phyloP scores from a whole-genome alignment of 169 alveolate species.

The Babesia ovata region DNA sequence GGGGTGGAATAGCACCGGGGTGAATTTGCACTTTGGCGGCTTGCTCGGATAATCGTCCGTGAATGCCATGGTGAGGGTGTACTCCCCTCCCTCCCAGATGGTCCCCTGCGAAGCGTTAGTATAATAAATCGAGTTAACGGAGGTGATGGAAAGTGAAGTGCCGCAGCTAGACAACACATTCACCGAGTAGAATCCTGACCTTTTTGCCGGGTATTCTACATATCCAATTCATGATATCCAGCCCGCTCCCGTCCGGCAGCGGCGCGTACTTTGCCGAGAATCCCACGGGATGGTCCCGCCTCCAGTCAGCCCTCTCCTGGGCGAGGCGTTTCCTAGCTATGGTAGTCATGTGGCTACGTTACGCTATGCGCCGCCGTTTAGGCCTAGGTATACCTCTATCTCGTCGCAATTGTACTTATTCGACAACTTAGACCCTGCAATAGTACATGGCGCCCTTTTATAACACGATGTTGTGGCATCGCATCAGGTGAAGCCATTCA shows the following conservation, averaged over 20 bases:
- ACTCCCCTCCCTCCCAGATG: constrained; percentile 98
- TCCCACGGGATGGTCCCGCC: constrained; percentile 97
- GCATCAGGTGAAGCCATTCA: no score
- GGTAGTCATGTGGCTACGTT: constrained; percentile 61
- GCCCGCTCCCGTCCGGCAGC: constrained; percentile 89
- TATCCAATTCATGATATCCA: constrained; percentile 92
- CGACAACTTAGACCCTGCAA: no score
- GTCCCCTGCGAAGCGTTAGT: constrained; percentile 70
- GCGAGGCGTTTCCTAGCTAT: constrained; percentile 88
- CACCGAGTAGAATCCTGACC: constrained; percentile 66
- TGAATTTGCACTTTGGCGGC: constrained; percentile 99
- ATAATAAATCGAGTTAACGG: background rate
- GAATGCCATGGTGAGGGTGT: constrained; percentile 95
- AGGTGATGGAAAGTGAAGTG: background rate
- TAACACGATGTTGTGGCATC: no score
- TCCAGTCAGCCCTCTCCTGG: constrained; percentile 95
- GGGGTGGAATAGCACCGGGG: constrained; percentile 97
- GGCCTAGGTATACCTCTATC: no score
- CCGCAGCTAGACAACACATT: background rate
- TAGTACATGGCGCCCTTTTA: no score
- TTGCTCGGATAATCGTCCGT: constrained; percentile 98
- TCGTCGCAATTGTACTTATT: no score
- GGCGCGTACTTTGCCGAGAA: constrained; percentile 95
- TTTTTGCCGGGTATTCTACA: constrained; percentile 96
- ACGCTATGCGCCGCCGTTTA: no score